phyloP scores from a whole-genome alignment of 1,284 basidiomycete species.

The Ganoderma leucocontextum region DNA sequence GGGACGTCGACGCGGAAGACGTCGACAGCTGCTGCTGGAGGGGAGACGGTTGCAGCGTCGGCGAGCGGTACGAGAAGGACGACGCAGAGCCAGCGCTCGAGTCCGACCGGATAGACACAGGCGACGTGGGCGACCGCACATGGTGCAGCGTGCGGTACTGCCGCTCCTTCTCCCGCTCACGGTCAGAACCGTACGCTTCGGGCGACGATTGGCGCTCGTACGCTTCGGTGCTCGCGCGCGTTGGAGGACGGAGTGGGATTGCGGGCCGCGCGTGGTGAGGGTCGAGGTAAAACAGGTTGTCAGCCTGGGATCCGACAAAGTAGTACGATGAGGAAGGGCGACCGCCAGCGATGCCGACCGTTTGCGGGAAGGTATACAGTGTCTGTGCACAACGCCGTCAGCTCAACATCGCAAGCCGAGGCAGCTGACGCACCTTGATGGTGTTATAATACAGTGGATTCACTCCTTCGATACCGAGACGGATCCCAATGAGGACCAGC shows the following conservation, averaged over 20 bases:
- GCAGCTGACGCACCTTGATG: slow-evolving; percentile 78
- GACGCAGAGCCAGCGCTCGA: slow-evolving; percentile 55
- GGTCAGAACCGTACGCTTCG: slow-evolving; percentile 37
- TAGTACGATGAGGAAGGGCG: slow-evolving; percentile 97
- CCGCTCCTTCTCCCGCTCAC: slow-evolving; percentile 37
- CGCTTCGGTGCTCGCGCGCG: slow-evolving; percentile 25
- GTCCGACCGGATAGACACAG: slow-evolving; percentile 54
- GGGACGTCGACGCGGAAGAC: slow-evolving; percentile 45
- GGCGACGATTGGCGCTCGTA: slow-evolving; percentile 39
- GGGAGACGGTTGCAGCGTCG: slow-evolving; percentile 62
- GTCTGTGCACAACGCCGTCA: slow-evolving; percentile 54
- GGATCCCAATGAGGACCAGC: slow-evolving; percentile 85
- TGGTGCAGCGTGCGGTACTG: slow-evolving; percentile 45
- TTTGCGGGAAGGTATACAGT: slow-evolving; percentile 93
- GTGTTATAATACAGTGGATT: slow-evolving; percentile 96
- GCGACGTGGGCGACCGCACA: slow-evolving; percentile 56
- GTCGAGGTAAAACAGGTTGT: slow-evolving; percentile 94
- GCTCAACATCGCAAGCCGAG: background rate
- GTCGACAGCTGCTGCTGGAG: slow-evolving; percentile 67
- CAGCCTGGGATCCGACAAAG: slow-evolving; percentile 93
- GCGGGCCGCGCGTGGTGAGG: slow-evolving; percentile 91
- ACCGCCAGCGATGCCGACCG: slow-evolving; percentile 95
- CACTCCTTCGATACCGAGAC: slow-evolving; percentile 92
- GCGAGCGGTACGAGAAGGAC: slow-evolving; percentile 65
- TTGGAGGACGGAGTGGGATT: slow-evolving; percentile 74